Conservation (phyloP, 2,329 filamentous ascomycete species). For the Penicillium fuscoglaucum region DNA sequence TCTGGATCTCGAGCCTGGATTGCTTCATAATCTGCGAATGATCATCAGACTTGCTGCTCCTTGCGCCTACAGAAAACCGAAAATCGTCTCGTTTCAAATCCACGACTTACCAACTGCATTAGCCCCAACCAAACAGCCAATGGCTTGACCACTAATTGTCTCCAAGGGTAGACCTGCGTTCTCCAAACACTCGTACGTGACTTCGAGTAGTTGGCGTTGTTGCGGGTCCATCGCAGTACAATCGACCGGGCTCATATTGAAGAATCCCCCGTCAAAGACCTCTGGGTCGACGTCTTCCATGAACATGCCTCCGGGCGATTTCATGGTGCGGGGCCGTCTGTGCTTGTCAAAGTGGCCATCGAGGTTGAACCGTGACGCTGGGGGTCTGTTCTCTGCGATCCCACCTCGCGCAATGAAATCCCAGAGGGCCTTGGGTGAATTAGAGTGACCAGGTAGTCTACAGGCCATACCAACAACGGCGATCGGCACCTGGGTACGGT, state of each 20-base stretch:
- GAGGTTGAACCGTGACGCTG: not conserved
- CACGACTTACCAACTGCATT: not conserved
- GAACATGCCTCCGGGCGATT: constrained; percentile 19
- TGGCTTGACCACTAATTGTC: not conserved
- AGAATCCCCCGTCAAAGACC: constrained; percentile 33
- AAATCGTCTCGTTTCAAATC: too few species aligned
- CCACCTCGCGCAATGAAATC: constrained; percentile 5
- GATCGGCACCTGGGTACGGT: constrained; percentile 1
- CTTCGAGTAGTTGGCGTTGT: constrained; percentile 23
- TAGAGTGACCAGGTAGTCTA: constrained; percentile 12
- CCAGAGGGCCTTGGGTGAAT: constrained; percentile 10
- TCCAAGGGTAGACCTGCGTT: constrained; percentile 16
- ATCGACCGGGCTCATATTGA: constrained; percentile 27
- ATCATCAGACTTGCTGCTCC: not conserved
- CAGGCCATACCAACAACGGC: constrained; percentile 16
- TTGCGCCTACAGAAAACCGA: not conserved
- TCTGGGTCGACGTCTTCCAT: constrained; percentile 22
- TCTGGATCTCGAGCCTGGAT: constrained; percentile 9
- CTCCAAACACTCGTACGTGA: constrained; percentile 27
- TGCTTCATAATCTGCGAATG: constrained; percentile 6
- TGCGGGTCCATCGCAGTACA: constrained; percentile 24
- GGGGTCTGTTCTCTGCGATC: not conserved
- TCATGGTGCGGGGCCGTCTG: constrained; percentile 1
- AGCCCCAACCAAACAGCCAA: constrained; percentile 6
- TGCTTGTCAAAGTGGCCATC: constrained; percentile 10